Percentiles rank a stretch among this genome's conserved stretches.
Conservation (phyloP, 1,284 basidiomycete species). For the Melampsora abietis-canadensis region DNA sequence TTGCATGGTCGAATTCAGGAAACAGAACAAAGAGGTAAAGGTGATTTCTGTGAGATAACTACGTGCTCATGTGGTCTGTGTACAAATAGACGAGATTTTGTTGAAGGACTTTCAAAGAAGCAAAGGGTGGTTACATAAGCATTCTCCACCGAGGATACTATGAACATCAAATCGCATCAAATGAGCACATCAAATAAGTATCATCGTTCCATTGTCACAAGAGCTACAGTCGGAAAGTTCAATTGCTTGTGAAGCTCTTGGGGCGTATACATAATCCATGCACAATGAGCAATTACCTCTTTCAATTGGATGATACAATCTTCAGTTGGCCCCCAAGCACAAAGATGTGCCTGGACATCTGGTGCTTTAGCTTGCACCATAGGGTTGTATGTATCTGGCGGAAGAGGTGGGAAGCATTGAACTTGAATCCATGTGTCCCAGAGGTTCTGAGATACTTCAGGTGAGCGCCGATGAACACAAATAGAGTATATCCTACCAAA, state of each 20-base stretch:
- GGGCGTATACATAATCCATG: conserved; percentile 35
- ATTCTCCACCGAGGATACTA: too few relatives aligned
- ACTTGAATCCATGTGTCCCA: neutral
- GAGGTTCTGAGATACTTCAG: neutral
- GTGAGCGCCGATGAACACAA: neutral
- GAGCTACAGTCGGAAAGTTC: neutral
- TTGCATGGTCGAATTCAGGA: too few relatives aligned
- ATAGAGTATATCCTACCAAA: neutral
- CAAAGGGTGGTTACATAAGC: too few relatives aligned
- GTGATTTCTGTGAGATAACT: too few relatives aligned
- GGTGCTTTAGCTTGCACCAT: neutral
- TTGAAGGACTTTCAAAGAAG: too few relatives aligned
- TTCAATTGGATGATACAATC: neutral
- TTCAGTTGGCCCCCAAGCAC: neutral
- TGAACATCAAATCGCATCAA: too few relatives aligned
- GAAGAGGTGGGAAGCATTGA: conserved; percentile 3
- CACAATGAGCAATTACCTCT: conserved; percentile 27
- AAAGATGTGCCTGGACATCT: neutral
- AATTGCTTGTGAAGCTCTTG: neutral
- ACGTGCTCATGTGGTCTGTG: too few relatives aligned
- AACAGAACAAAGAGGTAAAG: too few relatives aligned
- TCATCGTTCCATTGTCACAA: neutral
- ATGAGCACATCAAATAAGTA: too few relatives aligned
- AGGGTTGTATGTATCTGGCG: neutral
- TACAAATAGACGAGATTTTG: too few relatives aligned